Evolutionary conservation across 441 rosid genomes (phyloP).

Genomic region (Hura crepitans): DNA sequence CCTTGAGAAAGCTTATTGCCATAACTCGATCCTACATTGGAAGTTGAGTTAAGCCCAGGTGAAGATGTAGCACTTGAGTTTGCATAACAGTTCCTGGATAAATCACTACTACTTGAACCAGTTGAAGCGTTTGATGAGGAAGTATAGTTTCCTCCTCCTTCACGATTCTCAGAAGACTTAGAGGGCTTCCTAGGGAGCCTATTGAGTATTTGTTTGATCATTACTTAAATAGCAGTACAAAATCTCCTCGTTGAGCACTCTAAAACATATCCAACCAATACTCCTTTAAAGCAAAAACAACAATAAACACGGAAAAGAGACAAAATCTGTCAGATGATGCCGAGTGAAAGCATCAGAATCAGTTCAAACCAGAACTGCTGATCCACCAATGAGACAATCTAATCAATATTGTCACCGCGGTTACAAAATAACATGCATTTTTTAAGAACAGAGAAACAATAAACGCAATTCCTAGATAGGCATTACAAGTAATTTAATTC

Average conservation of each 20-base stretch:
- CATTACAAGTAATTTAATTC: not conserved
- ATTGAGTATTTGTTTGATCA: constrained; percentile 78
- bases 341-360: not conserved
- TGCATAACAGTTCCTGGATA: constrained; percentile 25
- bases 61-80: constrained; percentile 23
- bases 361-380: not conserved
- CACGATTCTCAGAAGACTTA: constrained; percentile 47
- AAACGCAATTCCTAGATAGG: not conserved
- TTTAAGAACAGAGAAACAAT: not conserved
- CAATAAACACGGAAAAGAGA: not conserved
- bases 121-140: constrained; percentile 29
- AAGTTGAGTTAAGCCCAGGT: constrained; percentile 20
- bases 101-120: constrained; percentile 31
- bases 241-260: not conserved
- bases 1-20: constrained; percentile 39
- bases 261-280: not conserved
- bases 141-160: constrained; percentile 40
- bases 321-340: not conserved
- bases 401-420: not conserved
- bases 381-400: not conserved
- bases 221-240: constrained; percentile 31
- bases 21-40: constrained; percentile 31
- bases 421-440: not conserved
- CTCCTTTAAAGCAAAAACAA: not conserved
- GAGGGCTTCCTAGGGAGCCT: constrained; percentile 75